Evolutionary conservation across 1,284 basidiomycete species (phyloP).

Genomic region (Papiliotrema flavescens): DNA sequence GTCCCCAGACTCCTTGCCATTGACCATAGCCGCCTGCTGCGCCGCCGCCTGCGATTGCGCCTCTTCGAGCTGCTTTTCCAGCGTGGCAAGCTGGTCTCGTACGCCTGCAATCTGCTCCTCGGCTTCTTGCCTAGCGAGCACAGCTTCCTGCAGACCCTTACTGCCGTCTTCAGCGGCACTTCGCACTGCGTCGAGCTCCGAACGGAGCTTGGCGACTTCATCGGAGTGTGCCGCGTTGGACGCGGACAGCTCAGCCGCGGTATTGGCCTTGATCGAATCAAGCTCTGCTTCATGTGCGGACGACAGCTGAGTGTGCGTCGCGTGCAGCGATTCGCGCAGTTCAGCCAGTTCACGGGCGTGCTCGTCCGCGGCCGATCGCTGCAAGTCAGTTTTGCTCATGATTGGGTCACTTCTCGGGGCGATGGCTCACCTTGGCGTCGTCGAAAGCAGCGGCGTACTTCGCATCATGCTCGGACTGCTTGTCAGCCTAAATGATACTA

Average conservation of each 20-base stretch:
- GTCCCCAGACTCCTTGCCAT: neutral
- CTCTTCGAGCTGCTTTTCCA: slow-evolving; percentile 10
- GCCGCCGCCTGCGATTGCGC: neutral
- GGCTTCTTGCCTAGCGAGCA: neutral
- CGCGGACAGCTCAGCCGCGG: slow-evolving; percentile 15
- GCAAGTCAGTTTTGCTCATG: slow-evolving; percentile 2
- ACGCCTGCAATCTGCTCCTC: slow-evolving; percentile 4
- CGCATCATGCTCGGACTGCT: slow-evolving; percentile 20
- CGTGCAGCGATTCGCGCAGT: slow-evolving; percentile 16
- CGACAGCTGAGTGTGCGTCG: slow-evolving; percentile 15
- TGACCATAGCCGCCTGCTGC: neutral
- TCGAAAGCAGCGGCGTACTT: slow-evolving; percentile 14
- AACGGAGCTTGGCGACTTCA: neutral
- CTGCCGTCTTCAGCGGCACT: neutral
- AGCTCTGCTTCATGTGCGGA: slow-evolving; percentile 25
- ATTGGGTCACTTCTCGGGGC: neutral
- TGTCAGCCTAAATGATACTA: too few relatives aligned
- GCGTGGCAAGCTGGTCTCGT: slow-evolving; percentile 7
- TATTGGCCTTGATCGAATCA: slow-evolving; percentile 20
- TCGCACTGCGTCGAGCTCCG: neutral
- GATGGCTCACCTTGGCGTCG: slow-evolving; percentile 19
- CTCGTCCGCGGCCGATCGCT: slow-evolving; percentile 16
- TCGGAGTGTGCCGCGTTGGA: slow-evolving; percentile 1
- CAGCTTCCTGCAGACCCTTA: neutral
- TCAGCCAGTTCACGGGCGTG: slow-evolving; percentile 22